Percentiles rank a stretch among this genome's conserved stretches.
phyloP scores from a whole-genome alignment of 176 grass and related monocot genomes.

The Themeda triandra region DNA sequence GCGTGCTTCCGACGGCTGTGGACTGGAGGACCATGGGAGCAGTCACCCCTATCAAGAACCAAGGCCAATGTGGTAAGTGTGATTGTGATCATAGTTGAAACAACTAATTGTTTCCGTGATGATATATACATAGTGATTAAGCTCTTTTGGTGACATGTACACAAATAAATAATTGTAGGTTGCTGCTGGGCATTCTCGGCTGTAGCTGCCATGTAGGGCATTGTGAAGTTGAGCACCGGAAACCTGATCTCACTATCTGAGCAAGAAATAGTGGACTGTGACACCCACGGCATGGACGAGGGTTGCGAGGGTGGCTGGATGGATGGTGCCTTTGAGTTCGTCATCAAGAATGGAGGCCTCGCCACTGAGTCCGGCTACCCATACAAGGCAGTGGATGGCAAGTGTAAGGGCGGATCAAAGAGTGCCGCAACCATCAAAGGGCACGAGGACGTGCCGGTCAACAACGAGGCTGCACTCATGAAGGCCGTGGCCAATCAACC shows the following conservation, averaged over 20 bases:
- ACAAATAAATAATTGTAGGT: not conserved
- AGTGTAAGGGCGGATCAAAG: slow-evolving; percentile 7
- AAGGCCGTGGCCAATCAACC: slow-evolving; percentile 44
- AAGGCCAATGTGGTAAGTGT: not conserved
- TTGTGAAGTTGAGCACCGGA: slow-evolving; percentile 47
- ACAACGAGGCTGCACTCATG: slow-evolving; percentile 28
- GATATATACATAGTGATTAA: not conserved
- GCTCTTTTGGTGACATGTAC: not conserved
- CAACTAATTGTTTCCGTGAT: not conserved
- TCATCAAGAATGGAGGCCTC: slow-evolving; percentile 10
- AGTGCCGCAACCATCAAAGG: slow-evolving; percentile 25
- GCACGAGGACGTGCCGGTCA: slow-evolving; percentile 40
- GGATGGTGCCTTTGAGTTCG: slow-evolving; percentile 44
- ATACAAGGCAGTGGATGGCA: slow-evolving; percentile 23
- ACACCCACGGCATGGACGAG: slow-evolving; percentile 18
- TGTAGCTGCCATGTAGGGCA: slow-evolving; percentile 45
- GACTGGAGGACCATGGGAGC: slow-evolving; percentile 9
- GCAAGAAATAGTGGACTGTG: slow-evolving; percentile 59
- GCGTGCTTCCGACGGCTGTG: not conserved
- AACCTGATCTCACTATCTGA: slow-evolving; percentile 50
- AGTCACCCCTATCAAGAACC: slow-evolving; percentile 9
- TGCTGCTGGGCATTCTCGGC: slow-evolving; percentile 57
- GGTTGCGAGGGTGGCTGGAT: slow-evolving; percentile 41
- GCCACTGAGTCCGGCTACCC: slow-evolving; percentile 31
- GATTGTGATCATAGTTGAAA: not conserved